Evolutionary conservation across 2,329 filamentous ascomycete species (phyloP).

Genomic region (Knufia petricola): DNA sequence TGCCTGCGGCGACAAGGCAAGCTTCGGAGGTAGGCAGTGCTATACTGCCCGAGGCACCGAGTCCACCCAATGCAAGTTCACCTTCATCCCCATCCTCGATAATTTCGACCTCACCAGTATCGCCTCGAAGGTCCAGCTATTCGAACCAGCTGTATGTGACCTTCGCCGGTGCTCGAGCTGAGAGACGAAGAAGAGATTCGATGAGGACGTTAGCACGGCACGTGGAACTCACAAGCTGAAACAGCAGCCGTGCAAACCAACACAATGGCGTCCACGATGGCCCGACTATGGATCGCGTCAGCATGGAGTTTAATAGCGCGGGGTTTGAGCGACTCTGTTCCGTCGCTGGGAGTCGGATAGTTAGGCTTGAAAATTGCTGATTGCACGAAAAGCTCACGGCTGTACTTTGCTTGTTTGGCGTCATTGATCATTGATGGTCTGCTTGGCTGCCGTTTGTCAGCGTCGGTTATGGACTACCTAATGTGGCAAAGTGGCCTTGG

Average conservation of each 20-base stretch:
- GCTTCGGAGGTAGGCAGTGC: neutral
- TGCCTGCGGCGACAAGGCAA: slow-evolving; percentile 10
- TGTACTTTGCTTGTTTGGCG: too few species aligned
- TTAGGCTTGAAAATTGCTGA: neutral
- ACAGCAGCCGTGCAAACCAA: neutral
- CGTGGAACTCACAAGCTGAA: neutral
- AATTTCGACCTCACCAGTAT: neutral
- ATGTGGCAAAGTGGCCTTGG: too few species aligned
- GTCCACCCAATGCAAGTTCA: slow-evolving; percentile 13
- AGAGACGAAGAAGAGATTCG: slow-evolving; percentile 21
- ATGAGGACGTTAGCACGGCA: slow-evolving; percentile 14
- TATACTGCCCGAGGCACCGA: slow-evolving; percentile 14
- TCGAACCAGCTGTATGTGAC: slow-evolving; percentile 18
- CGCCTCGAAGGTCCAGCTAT: slow-evolving; percentile 11
- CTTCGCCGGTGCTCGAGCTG: slow-evolving; percentile 18
- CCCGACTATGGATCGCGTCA: neutral
- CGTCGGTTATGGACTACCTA: too few species aligned
- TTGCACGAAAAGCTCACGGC: neutral
- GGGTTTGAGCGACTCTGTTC: neutral
- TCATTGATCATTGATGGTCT: too few species aligned
- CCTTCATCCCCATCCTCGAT: slow-evolving; percentile 15
- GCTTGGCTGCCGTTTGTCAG: too few species aligned
- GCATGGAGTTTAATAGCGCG: neutral
- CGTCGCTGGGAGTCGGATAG: neutral
- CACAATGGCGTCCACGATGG: neutral